A percentile compares a stretch with the other conserved stretches of the same genome.
phyloP scores from a whole-genome alignment of 352 stramenopile genomes.

The Pythium aphanidermatum region DNA sequence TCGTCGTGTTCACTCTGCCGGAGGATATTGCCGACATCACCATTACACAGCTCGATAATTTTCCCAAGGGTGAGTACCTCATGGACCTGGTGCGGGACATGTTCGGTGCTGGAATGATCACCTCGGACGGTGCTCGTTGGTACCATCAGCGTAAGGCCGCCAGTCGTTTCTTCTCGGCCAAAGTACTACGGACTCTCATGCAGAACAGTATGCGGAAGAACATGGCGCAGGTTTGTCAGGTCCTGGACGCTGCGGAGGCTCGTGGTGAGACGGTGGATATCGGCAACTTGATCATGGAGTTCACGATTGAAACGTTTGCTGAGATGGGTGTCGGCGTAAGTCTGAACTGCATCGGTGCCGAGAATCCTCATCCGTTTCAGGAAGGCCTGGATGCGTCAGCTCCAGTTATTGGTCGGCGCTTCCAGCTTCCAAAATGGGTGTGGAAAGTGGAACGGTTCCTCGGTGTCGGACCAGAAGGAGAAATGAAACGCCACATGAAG shows the following conservation, averaged over 20 bases:
- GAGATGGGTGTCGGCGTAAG: conserved; percentile 42
- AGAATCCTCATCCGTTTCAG: conserved; percentile 35
- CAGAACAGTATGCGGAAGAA: conserved; percentile 6
- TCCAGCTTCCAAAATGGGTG: conserved; percentile 36
- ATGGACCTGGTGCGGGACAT: conserved; percentile 13
- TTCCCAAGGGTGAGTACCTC: conserved; percentile 19
- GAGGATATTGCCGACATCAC: conserved; percentile 25
- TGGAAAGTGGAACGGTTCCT: conserved; percentile 52
- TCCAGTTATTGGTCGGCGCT: conserved; percentile 30
- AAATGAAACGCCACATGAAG: conserved; percentile 20
- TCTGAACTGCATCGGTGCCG: conserved; percentile 26
- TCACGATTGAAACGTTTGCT: conserved; percentile 50
- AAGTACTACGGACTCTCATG: conserved; percentile 18
- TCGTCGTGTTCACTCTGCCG: conserved; percentile 16
- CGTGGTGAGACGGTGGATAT: conserved; percentile 8
- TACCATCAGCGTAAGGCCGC: conserved; percentile 22
- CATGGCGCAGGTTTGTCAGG: not conserved
- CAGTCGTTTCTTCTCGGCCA: conserved; percentile 23
- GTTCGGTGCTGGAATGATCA: conserved; percentile 16
- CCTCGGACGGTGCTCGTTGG: conserved; percentile 21
- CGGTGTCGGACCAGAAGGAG: conserved; percentile 29
- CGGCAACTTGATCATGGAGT: conserved; percentile 30
- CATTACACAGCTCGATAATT: conserved; percentile 22
- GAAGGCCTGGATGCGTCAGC: conserved; percentile 27
- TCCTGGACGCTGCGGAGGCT: not conserved